Conservation (phyloP, 2,329 filamentous ascomycete species). For the Neodidymelliopsis sp. region DNA sequence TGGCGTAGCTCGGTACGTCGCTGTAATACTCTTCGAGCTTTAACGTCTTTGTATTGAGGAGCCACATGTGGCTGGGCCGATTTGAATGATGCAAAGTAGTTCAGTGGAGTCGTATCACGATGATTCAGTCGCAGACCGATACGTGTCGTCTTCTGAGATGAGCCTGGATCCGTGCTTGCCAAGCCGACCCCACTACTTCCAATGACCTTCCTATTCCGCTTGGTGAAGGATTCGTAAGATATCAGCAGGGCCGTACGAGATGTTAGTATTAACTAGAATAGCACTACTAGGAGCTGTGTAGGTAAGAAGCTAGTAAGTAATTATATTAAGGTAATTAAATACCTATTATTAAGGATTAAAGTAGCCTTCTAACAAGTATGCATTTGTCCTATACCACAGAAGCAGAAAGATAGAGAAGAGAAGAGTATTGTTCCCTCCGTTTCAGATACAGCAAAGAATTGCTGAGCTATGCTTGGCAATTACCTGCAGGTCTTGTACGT, state of each 20-base stretch:
- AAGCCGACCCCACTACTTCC: background rate
- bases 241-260: too few species aligned
- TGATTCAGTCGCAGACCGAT: background rate
- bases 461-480: too few species aligned
- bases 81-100: background rate
- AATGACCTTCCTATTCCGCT: background rate
- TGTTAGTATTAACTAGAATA: too few species aligned
- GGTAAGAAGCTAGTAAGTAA: too few species aligned
- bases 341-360: background rate
- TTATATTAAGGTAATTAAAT: too few species aligned
- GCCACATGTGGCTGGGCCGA: background rate
- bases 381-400: slow-evolving; percentile 1
- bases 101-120: background rate
- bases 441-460: too few species aligned
- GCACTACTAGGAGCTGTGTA: too few species aligned
- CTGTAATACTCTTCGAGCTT: slow-evolving; percentile 4
- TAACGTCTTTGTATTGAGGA: background rate
- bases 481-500: too few species aligned
- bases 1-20: slow-evolving; percentile 1
- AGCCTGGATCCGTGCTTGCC: background rate
- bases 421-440: too few species aligned
- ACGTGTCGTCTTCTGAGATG: background rate
- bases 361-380: background rate
- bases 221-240: too few species aligned
- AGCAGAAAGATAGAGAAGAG: background rate